Base-by-base conservation (phyloP, 495 filamentous ascomycete genomes). In the Penicillium crystallinum region DNA sequence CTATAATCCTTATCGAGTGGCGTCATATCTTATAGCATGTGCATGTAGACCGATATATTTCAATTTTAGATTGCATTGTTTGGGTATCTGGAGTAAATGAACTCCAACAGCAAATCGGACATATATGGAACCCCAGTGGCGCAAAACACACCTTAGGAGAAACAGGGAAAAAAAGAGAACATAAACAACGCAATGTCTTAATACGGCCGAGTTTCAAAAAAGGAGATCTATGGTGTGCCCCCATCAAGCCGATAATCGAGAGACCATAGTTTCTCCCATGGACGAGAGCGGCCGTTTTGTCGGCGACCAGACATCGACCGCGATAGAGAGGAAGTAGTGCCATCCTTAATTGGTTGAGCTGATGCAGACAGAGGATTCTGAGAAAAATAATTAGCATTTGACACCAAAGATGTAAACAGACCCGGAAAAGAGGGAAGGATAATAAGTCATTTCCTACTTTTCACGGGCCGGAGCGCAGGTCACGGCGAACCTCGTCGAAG, bases 231-330 rank as follows among this genome's bases (percentile, higher is more conserved):
- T 53, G 43, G 36, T 46, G 53, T 43, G 3, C 62, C 60, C 42
- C 62, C 55, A 52, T 80, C 78, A 7, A 74, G 47, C 12, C 72
- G 71, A 60, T 78, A 73, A 46, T 81, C 77, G 23, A 79, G 59
- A 19, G 74, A 74, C 76, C 74, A 77, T 5, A 80, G 52, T 44
- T 74, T 75, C 52, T 77, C 74, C 77, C 77, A 81, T n/a, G 74
- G 73, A n/a, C 71, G 68, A 25, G 65, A 56, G n/a, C 57, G 52
- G 25, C 54, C 52, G 29, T 55, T 53, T 44, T 56, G 61, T 36
- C 66, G 63, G 29, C 58, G 61, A 29, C 21, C 53, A 19, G 64
- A 62, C 0, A 56, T 60, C 14, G 62, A 63, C 14, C 40, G 46
- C 2, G 62, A 65, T 15, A 61, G 56, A 29, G 61, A 49, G 7